Percentiles rank a stretch among this genome's conserved stretches.
Evolutionary conservation across 495 filamentous ascomycete genomes (phyloP).

Genomic region (Neurospora sp.): DNA sequence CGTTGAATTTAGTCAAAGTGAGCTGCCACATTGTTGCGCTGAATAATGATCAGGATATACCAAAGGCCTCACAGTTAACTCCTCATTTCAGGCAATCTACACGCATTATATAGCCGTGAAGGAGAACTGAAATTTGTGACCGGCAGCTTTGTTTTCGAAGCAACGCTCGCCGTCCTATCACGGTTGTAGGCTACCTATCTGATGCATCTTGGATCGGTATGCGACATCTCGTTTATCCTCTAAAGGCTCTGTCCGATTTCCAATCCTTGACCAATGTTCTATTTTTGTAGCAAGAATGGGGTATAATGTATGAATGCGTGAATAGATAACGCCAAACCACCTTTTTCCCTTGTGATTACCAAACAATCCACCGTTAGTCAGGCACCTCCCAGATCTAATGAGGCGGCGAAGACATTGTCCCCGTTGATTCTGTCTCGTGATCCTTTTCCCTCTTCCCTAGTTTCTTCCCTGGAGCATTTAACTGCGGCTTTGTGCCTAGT

Average conservation of each 20-base stretch:
- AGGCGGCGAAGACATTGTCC: slow-evolving; percentile 40
- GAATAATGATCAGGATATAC: background rate
- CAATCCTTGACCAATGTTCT: background rate
- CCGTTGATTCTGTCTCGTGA: slow-evolving; percentile 40
- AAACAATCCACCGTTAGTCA: background rate
- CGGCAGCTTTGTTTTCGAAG: background rate
- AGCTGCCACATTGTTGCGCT: background rate
- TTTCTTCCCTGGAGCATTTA: slow-evolving; percentile 27
- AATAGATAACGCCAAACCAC: background rate
- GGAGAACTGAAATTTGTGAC: background rate
- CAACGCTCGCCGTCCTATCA: background rate
- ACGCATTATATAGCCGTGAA: background rate
- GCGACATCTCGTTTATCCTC: background rate
- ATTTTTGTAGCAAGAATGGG: background rate
- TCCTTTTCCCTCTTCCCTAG: slow-evolving; percentile 32
- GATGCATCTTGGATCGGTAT: background rate
- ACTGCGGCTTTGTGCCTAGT: slow-evolving; percentile 23
- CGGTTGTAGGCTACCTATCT: background rate
- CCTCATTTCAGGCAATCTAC: background rate
- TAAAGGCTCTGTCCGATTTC: background rate
- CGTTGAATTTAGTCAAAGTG: background rate
- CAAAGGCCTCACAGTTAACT: background rate
- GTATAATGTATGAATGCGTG: background rate
- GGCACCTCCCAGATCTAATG: slow-evolving; percentile 2
- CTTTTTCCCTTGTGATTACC: background rate